These are phyloP conservation scores for Komagataella pastoris DNA, from an alignment of 805 yeast species.

Conservation along the genomic window DNA sequence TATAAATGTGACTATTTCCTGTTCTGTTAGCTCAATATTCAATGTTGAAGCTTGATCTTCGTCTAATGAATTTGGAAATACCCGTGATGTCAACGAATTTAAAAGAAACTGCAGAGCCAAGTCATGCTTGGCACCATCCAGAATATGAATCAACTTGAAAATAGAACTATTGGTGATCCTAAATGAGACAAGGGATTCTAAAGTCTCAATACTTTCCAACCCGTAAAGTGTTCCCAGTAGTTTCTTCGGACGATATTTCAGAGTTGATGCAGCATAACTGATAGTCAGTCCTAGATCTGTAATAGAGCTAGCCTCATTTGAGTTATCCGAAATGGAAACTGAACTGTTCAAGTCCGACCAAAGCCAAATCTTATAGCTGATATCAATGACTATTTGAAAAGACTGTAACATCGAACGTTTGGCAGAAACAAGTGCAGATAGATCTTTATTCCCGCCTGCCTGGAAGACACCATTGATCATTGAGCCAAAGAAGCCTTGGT, in stretches of 20 bases:
- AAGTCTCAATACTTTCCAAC: conserved; percentile 57
- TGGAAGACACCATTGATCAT: conserved; percentile 73
- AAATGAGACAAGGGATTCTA: conserved; percentile 45
- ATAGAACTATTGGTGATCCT: conserved; percentile 17
- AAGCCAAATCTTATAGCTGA: conserved; percentile 56
- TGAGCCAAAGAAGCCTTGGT: conserved; percentile 46
- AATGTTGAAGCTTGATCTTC: conserved; percentile 28
- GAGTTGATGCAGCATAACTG: conserved; percentile 36
- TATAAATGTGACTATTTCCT: conserved; percentile 36
- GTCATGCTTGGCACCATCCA: conserved; percentile 78
- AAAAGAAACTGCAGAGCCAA: conserved; percentile 58
- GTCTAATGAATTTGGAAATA: conserved; percentile 18
- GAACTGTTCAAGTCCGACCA: conserved; percentile 38
- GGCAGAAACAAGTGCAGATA: conserved; percentile 37
- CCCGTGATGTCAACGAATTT: conserved; percentile 36
- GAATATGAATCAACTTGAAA: conserved; percentile 54
- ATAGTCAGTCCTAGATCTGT: conserved; percentile 17
- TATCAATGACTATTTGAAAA: conserved; percentile 42
- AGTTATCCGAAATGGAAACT: conserved; percentile 4
- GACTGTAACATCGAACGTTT: conserved; percentile 46
- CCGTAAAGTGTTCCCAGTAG: conserved; percentile 50
- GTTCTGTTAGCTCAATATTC: conserved; percentile 30
- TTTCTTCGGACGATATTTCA: conserved; percentile 58
- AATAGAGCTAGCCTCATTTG: background rate
- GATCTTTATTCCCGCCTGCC: conserved; percentile 46